A percentile compares a stretch with the other conserved stretches of the same genome.
Conservation (phyloP, 169 alveolate genomes). For the Besnoitia besnoiti region DNA sequence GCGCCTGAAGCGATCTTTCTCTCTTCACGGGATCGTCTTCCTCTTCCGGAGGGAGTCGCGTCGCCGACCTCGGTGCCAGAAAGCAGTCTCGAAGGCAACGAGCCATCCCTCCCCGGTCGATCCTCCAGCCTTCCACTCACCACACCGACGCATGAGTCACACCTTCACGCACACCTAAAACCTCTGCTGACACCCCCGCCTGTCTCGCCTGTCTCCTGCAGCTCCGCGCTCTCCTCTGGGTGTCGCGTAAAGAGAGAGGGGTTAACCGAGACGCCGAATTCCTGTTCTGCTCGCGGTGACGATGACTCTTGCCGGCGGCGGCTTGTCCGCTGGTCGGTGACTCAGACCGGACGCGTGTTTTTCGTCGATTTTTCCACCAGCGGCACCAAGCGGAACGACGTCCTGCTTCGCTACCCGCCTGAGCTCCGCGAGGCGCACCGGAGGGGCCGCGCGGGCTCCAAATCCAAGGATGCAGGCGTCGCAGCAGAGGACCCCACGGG, state of each 20-base stretch:
- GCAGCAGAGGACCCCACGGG: conserved; percentile 12
- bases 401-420: conserved; percentile 12
- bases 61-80: not conserved
- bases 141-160: too few species aligned
- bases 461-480: not conserved
- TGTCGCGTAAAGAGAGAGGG: not conserved
- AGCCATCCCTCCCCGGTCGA: not conserved
- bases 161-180: too few species aligned
- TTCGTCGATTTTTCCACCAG: not conserved
- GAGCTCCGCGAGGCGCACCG: conserved; percentile 7
- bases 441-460: not conserved
- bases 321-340: not conserved
- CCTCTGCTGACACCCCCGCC: too few species aligned
- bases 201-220: not conserved
- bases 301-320: not conserved
- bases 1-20: not conserved
- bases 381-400: not conserved
- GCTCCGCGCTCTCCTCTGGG: not conserved
- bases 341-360: not conserved
- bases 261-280: not conserved
- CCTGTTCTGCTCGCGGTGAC: not conserved
- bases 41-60: not conserved
- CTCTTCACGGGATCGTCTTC: not conserved
- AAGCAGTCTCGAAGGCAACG: not conserved
- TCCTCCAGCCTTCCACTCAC: not conserved